Conservation (phyloP, 306 rosid species). For the Luffa acutangula region DNA sequence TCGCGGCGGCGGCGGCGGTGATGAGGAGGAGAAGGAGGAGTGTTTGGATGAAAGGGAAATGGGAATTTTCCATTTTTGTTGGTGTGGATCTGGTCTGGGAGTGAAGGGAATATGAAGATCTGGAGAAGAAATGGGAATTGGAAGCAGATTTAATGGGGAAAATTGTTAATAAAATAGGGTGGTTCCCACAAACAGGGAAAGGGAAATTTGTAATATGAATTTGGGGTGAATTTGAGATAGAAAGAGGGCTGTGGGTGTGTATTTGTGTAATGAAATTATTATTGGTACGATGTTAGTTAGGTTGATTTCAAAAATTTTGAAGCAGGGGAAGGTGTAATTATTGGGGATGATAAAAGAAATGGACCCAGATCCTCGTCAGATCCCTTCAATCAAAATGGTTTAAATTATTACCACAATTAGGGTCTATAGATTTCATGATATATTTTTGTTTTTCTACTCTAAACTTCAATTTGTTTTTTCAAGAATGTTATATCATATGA, state of each 20-base stretch:
- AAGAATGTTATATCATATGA: too few species aligned
- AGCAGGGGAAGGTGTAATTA: background rate
- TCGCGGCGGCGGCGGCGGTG: background rate
- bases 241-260: background rate
- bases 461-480: too few species aligned
- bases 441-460: background rate
- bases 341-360: background rate
- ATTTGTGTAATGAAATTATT: background rate
- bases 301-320: too few species aligned
- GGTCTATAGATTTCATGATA: background rate
- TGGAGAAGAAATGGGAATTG: background rate
- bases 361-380: background rate
- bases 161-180: background rate
- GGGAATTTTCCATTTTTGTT: conserved; percentile 3
- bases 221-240: background rate
- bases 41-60: conserved; percentile 2
- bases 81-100: background rate
- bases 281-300: background rate
- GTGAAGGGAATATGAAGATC: background rate
- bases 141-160: background rate
- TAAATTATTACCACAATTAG: background rate
- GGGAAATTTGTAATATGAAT: background rate
- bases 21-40: conserved; percentile 3
- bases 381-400: background rate
- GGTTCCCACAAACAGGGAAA: conserved; percentile 2